Evolutionary conservation across 306 rosid genomes (phyloP).

Genomic region (Malus sieversii): DNA sequence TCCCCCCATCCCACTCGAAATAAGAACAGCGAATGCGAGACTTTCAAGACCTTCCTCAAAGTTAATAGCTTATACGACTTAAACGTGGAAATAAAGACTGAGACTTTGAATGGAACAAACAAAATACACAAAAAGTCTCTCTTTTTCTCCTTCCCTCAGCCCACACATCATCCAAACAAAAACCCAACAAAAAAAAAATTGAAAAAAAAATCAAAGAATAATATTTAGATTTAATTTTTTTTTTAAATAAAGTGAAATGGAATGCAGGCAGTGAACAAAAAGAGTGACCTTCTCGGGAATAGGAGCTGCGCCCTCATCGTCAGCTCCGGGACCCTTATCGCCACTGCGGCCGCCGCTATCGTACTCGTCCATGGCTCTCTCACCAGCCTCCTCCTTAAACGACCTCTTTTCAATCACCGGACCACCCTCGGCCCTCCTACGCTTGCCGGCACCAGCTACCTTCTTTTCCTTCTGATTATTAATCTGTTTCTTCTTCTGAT

Average conservation of each 20-base stretch:
- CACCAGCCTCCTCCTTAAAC: slow-evolving; percentile 16
- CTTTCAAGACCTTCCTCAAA: background rate
- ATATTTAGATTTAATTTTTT: too few relatives aligned
- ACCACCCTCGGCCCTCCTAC: background rate
- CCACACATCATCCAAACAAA: background rate
- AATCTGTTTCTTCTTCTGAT: slow-evolving; percentile 24
- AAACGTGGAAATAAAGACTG: background rate
- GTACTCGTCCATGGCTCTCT: slow-evolving; percentile 58
- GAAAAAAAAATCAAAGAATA: background rate
- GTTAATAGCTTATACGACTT: background rate
- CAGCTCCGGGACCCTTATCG: slow-evolving; percentile 59
- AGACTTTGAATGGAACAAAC: background rate
- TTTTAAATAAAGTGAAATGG: background rate
- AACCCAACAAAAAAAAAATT: background rate
- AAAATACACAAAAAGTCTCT: background rate
- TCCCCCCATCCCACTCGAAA: background rate
- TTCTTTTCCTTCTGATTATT: background rate
- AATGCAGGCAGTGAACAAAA: background rate
- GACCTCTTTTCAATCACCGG: slow-evolving; percentile 10
- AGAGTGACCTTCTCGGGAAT: slow-evolving; percentile 75
- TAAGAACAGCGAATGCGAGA: background rate
- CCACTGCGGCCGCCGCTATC: slow-evolving; percentile 75
- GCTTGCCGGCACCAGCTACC: background rate
- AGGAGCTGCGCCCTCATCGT: slow-evolving; percentile 64
- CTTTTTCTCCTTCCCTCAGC: background rate